These are phyloP conservation scores for Botrytis squamosa DNA, from an alignment of 2,329 filamentous ascomycete genomes.

Conservation along the genomic window DNA sequence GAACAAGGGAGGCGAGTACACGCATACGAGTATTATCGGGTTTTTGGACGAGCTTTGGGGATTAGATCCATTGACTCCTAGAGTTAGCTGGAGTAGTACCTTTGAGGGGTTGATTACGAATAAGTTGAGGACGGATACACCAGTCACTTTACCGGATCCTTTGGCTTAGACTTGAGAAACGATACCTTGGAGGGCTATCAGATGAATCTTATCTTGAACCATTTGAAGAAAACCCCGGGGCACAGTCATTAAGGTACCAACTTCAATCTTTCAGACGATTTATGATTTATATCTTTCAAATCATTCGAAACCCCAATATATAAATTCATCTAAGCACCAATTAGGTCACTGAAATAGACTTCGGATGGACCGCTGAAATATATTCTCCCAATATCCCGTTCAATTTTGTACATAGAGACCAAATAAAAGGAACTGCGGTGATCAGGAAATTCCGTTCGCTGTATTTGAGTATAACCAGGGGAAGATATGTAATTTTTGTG, in stretches of 20 bases:
- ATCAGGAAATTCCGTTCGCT: neutral
- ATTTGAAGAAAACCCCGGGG: neutral
- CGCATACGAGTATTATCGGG: conserved; percentile 46
- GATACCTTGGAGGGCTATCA: neutral
- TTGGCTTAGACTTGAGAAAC: conserved; percentile 24
- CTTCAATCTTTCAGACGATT: neutral
- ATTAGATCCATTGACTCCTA: conserved; percentile 31
- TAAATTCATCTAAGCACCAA: neutral
- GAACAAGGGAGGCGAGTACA: conserved; percentile 44
- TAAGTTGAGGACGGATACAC: conserved; percentile 30
- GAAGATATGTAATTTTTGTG: neutral
- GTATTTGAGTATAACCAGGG: neutral
- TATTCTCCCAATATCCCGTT: neutral
- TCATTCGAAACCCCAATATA: neutral
- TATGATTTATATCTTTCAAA: neutral
- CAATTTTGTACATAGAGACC: neutral
- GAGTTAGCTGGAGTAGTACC: conserved; percentile 29
- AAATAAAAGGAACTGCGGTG: no score
- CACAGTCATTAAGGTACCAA: no score
- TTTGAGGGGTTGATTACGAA: conserved; percentile 36
- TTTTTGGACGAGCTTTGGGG: conserved; percentile 46
- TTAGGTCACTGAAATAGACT: neutral
- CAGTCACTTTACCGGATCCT: conserved; percentile 30
- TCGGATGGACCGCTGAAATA: neutral
- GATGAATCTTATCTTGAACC: neutral